These are phyloP conservation scores for Triticum timopheevii DNA, from an alignment of 176 grass and related monocot species.

Conservation along the genomic window DNA sequence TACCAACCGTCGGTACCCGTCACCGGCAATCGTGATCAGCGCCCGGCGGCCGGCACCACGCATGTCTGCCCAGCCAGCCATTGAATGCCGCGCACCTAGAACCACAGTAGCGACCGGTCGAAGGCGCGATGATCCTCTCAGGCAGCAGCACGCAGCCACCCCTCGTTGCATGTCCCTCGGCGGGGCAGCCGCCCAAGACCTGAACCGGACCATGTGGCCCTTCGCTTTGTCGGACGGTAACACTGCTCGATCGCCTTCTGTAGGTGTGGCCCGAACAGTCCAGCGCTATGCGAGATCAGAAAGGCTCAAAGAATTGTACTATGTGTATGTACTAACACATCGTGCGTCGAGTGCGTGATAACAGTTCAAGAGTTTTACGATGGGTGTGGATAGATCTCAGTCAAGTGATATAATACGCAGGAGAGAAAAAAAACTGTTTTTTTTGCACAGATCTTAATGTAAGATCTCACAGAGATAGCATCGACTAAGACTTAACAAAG, in stretches of 20 bases:
- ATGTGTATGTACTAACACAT: background rate
- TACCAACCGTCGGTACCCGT: constrained; percentile 20
- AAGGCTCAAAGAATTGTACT: background rate
- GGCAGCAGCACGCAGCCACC: background rate
- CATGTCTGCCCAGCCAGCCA: background rate
- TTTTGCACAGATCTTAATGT: no score
- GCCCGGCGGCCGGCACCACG: constrained; percentile 13
- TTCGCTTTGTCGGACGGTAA: constrained; percentile 14
- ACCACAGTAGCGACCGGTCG: background rate
- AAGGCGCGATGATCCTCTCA: background rate
- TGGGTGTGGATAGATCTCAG: no score
- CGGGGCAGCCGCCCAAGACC: constrained; percentile 11
- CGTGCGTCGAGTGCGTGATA: background rate
- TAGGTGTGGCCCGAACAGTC: background rate
- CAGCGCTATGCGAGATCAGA: background rate
- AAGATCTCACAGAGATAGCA: no score
- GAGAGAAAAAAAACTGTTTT: no score
- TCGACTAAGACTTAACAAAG: no score
- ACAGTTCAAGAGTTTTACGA: background rate
- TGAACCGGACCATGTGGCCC: constrained; percentile 15
- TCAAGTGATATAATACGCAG: no score
- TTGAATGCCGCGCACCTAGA: background rate
- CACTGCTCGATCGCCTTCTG: background rate
- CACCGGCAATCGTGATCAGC: background rate
- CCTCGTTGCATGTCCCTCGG: constrained; percentile 1